phyloP scores from a whole-genome alignment of 495 filamentous ascomycete species.

The Xylaria sp. region DNA sequence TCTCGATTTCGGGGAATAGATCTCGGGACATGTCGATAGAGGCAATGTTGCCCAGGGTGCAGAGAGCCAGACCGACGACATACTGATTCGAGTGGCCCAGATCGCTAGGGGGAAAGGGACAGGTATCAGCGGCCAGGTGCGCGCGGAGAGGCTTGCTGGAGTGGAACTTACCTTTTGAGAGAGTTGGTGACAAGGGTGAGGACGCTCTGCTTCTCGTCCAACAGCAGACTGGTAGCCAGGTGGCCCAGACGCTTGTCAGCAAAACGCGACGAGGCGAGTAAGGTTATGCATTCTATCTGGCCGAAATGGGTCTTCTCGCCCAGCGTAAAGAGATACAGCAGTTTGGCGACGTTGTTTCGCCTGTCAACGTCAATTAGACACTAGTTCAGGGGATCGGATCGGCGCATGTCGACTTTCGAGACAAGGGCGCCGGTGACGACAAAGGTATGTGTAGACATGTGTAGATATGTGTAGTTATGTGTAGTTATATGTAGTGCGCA shows the following conservation, averaged over 20 bases:
- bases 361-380: slow-evolving; percentile 52
- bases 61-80: slow-evolving; percentile 94
- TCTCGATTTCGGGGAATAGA: slow-evolving; percentile 93
- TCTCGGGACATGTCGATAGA: slow-evolving; percentile 99
- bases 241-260: slow-evolving; percentile 98
- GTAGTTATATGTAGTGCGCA: slow-evolving; percentile 48
- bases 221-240: slow-evolving; percentile 90
- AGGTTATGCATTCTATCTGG: slow-evolving; percentile 98
- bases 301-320: slow-evolving; percentile 98
- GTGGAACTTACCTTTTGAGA: slow-evolving; percentile 78
- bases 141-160: not conserved
- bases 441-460: not conserved
- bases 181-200: slow-evolving; percentile 97
- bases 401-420: not conserved
- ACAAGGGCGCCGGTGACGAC: too few relatives aligned
- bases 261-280: slow-evolving; percentile 94
- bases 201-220: slow-evolving; percentile 99
- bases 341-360: slow-evolving; percentile 98
- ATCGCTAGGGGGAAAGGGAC: slow-evolving; percentile 65
- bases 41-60: slow-evolving; percentile 95
- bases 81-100: slow-evolving; percentile 98
- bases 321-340: slow-evolving; percentile 97
- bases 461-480: too few relatives aligned
- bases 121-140: slow-evolving; percentile 39
- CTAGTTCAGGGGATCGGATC: not conserved